phyloP scores from a whole-genome alignment of 1,284 basidiomycete genomes.

The Pyrrhoderma lamaoense region DNA sequence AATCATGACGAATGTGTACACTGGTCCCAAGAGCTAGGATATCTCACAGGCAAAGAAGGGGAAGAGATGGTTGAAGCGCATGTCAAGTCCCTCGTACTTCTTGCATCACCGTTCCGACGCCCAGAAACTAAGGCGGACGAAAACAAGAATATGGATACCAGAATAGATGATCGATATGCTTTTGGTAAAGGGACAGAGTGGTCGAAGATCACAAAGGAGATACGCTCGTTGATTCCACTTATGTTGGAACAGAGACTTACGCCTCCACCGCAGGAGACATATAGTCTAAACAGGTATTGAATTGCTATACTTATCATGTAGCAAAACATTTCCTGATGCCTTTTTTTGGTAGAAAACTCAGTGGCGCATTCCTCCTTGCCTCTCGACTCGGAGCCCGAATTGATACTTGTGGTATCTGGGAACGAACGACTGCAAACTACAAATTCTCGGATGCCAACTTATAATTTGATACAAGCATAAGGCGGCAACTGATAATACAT shows the following conservation, averaged over 20 bases:
- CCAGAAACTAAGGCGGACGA: constrained; percentile 20
- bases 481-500: too few species aligned
- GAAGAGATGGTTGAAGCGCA: constrained; percentile 89
- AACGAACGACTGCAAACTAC: constrained; percentile 40
- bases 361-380: constrained; percentile 90
- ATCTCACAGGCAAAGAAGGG: constrained; percentile 86
- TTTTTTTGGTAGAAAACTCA: constrained; percentile 63
- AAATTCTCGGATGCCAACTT: constrained; percentile 18
- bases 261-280: constrained; percentile 92
- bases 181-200: constrained; percentile 64
- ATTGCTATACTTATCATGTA: not conserved
- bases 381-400: constrained; percentile 74
- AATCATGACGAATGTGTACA: constrained; percentile 66
- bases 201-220: constrained; percentile 64
- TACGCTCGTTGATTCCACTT: constrained; percentile 78
- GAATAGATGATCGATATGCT: constrained; percentile 31
- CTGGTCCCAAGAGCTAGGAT: constrained; percentile 78
- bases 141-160: constrained; percentile 39
- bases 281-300: constrained; percentile 78
- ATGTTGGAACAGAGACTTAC: constrained; percentile 89
- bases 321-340: constrained; percentile 6
- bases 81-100: constrained; percentile 73
- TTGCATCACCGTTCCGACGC: constrained; percentile 76
- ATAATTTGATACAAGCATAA: not conserved
- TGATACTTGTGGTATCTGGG: constrained; percentile 71